phyloP scores from a whole-genome alignment of 352 stramenopile species.

The Globisporangium sylvaticum region DNA sequence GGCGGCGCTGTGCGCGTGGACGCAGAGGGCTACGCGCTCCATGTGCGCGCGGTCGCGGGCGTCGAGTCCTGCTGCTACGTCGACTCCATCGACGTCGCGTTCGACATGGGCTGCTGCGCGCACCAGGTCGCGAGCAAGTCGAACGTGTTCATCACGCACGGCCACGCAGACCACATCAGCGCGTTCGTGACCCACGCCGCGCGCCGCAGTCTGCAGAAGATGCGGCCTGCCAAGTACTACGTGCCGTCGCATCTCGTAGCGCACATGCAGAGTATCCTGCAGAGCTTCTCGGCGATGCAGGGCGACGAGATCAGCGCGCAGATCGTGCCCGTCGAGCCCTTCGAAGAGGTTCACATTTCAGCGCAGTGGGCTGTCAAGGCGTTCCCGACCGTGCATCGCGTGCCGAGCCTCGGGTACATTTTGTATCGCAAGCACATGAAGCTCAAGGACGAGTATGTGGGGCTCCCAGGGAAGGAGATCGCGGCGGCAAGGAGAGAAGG shows the following conservation, averaged over 20 bases:
- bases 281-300: conserved; percentile 57
- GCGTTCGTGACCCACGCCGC: conserved; percentile 59
- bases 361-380: conserved; percentile 56
- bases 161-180: conserved; percentile 81
- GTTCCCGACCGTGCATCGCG: conserved; percentile 65
- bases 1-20: conserved; percentile 20
- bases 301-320: conserved; percentile 45
- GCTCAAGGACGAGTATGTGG: conserved; percentile 49
- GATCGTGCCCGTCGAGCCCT: conserved; percentile 45
- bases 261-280: conserved; percentile 52
- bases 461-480: conserved; percentile 37
- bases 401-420: conserved; percentile 74
- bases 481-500: conserved; percentile 39
- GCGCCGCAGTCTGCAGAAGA: conserved; percentile 43
- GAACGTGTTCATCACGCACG: conserved; percentile 86
- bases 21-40: conserved; percentile 47
- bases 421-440: conserved; percentile 56
- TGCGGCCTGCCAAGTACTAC: conserved; percentile 69
- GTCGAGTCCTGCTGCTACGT: conserved; percentile 78
- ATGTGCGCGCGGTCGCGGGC: conserved; percentile 60
- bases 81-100: conserved; percentile 66
- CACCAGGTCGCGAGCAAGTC: conserved; percentile 47
- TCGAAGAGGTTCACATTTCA: conserved; percentile 56
- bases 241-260: conserved; percentile 45
- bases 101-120: conserved; percentile 67